These are phyloP conservation scores for Collybia mongolica DNA, from an alignment of 768 basidiomycete species.

Conservation along the genomic window DNA sequence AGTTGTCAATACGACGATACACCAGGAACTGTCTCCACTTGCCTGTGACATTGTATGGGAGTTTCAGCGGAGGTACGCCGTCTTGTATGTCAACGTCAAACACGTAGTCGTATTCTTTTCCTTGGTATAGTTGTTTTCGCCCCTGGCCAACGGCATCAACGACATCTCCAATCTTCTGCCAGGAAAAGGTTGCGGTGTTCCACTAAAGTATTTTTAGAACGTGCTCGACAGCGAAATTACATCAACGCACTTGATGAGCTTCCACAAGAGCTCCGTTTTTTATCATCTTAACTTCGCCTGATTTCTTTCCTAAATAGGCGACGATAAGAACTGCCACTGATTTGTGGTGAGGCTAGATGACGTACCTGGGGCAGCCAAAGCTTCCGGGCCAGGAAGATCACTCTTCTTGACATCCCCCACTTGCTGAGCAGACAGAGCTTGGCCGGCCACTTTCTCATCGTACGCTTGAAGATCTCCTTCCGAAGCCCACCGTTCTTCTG, in stretches of 20 bases:
- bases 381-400: constrained; percentile 87
- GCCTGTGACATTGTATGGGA: constrained; percentile 92
- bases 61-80: constrained; percentile 87
- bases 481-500: constrained; percentile 71
- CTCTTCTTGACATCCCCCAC: constrained; percentile 92
- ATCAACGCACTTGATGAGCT: constrained; percentile 74
- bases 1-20: background rate
- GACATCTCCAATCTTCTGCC: constrained; percentile 96
- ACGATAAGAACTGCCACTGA: background rate
- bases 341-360: background rate
- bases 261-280: constrained; percentile 79
- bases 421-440: constrained; percentile 82
- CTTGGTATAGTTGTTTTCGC: constrained; percentile 90
- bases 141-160: constrained; percentile 91
- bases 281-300: constrained; percentile 93
- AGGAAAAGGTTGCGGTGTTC: constrained; percentile 64
- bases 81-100: constrained; percentile 97
- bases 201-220: constrained; percentile 50
- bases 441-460: constrained; percentile 73
- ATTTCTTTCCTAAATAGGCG: constrained; percentile 68
- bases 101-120: constrained; percentile 98
- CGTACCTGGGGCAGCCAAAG: constrained; percentile 68
- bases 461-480: constrained; percentile 63
- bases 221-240: constrained; percentile 1
- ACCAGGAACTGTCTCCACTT: constrained; percentile 15